A percentile compares a stretch with the other conserved stretches of the same genome.
Conservation (phyloP, 306 rosid species). For the Cercis canadensis region DNA sequence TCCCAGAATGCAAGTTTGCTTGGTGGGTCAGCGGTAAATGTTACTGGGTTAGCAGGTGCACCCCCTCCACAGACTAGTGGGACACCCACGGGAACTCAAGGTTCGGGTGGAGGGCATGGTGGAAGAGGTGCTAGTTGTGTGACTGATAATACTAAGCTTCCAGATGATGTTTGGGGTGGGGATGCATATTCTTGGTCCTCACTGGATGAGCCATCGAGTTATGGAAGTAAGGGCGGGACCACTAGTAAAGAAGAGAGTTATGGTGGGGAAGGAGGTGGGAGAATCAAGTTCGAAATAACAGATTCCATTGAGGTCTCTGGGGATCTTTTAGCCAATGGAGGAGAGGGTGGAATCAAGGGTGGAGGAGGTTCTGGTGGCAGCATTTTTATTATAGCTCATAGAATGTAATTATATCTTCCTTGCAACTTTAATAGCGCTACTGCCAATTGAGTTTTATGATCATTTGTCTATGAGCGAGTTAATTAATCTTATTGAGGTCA, state of each 20-base stretch:
- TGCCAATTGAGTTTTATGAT: conserved; percentile 15
- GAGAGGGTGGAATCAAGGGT: conserved; percentile 84
- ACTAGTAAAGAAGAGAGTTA: conserved; percentile 73
- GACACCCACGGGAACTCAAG: conserved; percentile 80
- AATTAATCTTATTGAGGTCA: not conserved
- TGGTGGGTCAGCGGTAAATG: conserved; percentile 46
- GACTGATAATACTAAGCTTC: conserved; percentile 81
- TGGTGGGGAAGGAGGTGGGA: conserved; percentile 98
- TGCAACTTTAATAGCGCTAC: not conserved
- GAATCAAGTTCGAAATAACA: conserved; percentile 52
- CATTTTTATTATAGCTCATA: conserved; percentile 68
- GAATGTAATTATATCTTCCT: conserved; percentile 65
- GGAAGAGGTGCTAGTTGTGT: conserved; percentile 97
- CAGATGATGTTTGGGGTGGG: conserved; percentile 97
- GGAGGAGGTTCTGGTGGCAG: conserved; percentile 99
- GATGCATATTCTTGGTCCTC: conserved; percentile 90
- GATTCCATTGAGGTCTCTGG: conserved; percentile 62
- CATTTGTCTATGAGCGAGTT: not conserved
- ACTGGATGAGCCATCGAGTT: conserved; percentile 70
- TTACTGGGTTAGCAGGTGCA: conserved; percentile 75
- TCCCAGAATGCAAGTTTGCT: conserved; percentile 40
- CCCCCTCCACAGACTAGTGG: conserved; percentile 93
- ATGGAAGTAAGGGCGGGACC: conserved; percentile 91
- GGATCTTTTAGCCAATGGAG: conserved; percentile 79
- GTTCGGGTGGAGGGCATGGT: conserved; percentile 94